Conservation (phyloP, 495 filamentous ascomycete genomes). For the Neurospora sp. region DNA sequence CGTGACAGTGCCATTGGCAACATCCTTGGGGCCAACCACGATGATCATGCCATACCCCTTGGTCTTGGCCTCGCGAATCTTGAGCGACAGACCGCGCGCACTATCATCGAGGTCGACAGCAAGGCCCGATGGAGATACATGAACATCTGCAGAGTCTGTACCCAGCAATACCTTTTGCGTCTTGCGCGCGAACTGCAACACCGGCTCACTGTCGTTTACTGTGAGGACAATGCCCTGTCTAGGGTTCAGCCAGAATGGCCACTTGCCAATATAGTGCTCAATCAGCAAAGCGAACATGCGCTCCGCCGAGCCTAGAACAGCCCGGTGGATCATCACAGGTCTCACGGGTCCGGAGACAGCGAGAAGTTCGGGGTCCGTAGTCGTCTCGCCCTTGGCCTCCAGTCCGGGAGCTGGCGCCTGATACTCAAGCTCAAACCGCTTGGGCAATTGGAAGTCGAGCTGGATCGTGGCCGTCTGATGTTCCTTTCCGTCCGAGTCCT, state of each 20-base stretch:
- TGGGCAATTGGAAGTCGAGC: constrained; percentile 86
- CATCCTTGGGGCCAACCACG: constrained; percentile 55
- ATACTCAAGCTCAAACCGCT: constrained; percentile 71
- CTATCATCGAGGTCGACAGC: constrained; percentile 64
- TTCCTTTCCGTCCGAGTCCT: constrained; percentile 74
- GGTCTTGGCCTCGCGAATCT: constrained; percentile 59
- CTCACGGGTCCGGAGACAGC: constrained; percentile 44
- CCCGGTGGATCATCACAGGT: constrained; percentile 82
- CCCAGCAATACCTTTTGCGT: constrained; percentile 37
- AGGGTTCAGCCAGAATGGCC: constrained; percentile 90
- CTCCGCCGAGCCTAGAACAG: constrained; percentile 79
- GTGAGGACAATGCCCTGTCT: constrained; percentile 71
- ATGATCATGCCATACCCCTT: constrained; percentile 68
- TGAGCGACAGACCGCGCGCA: constrained; percentile 50
- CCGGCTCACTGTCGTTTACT: constrained; percentile 52
- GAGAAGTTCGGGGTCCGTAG: constrained; percentile 31
- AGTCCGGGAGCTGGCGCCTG: constrained; percentile 62
- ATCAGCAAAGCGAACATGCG: constrained; percentile 80
- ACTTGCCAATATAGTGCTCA: constrained; percentile 70
- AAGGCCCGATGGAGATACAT: constrained; percentile 40
- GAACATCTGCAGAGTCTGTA: constrained; percentile 23
- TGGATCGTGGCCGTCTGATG: constrained; percentile 91
- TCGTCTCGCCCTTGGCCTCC: constrained; percentile 45
- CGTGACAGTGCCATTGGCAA: constrained; percentile 21
- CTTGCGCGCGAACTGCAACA: constrained; percentile 47